Percentiles rank a stretch among this genome's conserved stretches.
phyloP scores from a whole-genome alignment of 2,329 filamentous ascomycete species.

The Penicillium hordei region DNA sequence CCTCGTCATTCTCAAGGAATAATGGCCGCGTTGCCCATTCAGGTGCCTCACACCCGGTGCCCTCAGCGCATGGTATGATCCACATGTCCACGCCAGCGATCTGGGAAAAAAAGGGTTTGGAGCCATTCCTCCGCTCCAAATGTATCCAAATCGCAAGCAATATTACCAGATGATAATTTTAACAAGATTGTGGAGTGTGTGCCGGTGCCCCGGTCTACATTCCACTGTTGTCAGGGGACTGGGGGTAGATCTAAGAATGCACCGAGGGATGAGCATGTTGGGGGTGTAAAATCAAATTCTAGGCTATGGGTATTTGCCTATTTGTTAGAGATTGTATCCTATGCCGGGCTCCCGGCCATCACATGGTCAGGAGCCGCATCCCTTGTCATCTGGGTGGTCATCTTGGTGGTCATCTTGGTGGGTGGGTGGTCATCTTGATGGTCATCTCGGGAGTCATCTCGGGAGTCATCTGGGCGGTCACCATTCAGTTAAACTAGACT shows the following conservation, averaged over 20 bases:
- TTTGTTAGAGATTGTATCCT: background rate
- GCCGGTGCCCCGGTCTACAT: slow-evolving; percentile 15
- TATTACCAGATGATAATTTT: background rate
- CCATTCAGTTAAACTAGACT: background rate
- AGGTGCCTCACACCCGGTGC: slow-evolving; percentile 12
- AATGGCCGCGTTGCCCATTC: slow-evolving; percentile 10
- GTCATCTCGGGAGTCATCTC: background rate
- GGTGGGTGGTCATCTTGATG: background rate
- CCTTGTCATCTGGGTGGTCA: background rate
- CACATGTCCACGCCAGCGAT: slow-evolving; percentile 17
- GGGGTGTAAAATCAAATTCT: background rate
- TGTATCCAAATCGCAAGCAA: background rate
- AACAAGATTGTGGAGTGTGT: slow-evolving; percentile 13
- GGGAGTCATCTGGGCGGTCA: background rate
- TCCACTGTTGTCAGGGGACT: slow-evolving; percentile 25
- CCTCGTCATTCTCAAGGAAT: slow-evolving; percentile 15
- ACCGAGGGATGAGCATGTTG: background rate
- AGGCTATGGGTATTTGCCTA: background rate
- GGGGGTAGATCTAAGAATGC: slow-evolving; percentile 23
- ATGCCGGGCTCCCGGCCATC: background rate
- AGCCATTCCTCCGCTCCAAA: background rate
- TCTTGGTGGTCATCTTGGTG: background rate
- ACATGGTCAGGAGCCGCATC: background rate
- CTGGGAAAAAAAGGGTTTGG: background rate
- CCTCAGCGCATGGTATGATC: slow-evolving; percentile 20